phyloP scores from a whole-genome alignment of 805 yeast genomes.

The Candida maris region DNA sequence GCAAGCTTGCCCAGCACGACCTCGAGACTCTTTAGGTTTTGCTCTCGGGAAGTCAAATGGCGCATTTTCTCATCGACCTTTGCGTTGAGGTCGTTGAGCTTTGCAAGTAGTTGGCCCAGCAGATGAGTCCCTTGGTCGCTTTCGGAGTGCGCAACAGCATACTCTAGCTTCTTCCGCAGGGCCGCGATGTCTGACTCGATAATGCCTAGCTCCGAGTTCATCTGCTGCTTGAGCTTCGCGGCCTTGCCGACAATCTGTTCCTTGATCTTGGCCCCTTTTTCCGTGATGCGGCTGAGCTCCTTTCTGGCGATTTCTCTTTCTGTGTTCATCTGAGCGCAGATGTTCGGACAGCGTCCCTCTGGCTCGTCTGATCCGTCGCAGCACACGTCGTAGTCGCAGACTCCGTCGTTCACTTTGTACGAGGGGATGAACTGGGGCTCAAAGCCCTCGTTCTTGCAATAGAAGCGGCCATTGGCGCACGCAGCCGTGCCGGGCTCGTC shows the following conservation, averaged over 20 bases:
- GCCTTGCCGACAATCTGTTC: conserved; percentile 30
- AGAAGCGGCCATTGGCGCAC: conserved; percentile 55
- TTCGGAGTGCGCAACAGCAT: conserved; percentile 3
- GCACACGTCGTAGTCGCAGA: conserved; percentile 83
- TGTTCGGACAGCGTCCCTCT: conserved; percentile 49
- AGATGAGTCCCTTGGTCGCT: conserved; percentile 2
- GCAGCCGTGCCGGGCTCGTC: conserved; percentile 97
- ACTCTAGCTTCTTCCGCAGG: conserved; percentile 27
- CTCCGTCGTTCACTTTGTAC: conserved; percentile 78
- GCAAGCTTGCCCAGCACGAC: conserved; percentile 46
- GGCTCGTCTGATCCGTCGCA: conserved; percentile 94
- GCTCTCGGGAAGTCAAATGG: conserved; percentile 11
- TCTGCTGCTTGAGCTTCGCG: conserved; percentile 12
- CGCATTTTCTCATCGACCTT: conserved; percentile 15
- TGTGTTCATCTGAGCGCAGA: conserved; percentile 48
- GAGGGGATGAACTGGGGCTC: conserved; percentile 59
- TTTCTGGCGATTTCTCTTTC: conserved; percentile 29
- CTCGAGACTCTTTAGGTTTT: conserved; percentile 37
- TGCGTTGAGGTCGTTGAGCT: conserved; percentile 10
- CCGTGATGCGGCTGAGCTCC: conserved; percentile 19
- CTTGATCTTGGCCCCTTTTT: conserved; percentile 36
- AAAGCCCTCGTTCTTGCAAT: conserved; percentile 76
- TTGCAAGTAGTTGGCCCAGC: conserved; percentile 5
- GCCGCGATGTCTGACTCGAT: conserved; percentile 11
- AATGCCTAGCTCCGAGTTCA: conserved; percentile 15